These are phyloP conservation scores for Penicillium malachiteum DNA, from an alignment of 495 filamentous ascomycete species.

Conservation along the genomic window DNA sequence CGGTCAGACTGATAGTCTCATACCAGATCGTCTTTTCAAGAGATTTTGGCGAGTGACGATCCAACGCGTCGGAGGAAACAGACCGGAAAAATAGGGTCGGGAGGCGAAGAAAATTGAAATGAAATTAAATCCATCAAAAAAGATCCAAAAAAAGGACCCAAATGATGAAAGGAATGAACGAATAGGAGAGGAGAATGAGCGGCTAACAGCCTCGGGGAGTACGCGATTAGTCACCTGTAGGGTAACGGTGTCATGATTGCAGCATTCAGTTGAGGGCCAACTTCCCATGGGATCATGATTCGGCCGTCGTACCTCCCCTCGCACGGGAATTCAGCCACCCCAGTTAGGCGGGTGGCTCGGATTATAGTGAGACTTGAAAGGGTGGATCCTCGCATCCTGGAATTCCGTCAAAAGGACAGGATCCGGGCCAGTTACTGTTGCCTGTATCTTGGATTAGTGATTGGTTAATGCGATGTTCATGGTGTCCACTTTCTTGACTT, in stretches of 20 bases:
- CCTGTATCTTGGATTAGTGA: background rate
- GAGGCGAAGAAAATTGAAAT: background rate
- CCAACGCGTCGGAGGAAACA: slow-evolving; percentile 2
- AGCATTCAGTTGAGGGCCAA: slow-evolving; percentile 2
- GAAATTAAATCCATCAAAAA: background rate
- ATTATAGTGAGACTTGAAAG: slow-evolving; percentile 19
- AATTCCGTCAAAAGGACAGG: slow-evolving; percentile 22
- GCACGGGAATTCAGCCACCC: slow-evolving; percentile 17
- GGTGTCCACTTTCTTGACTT: slow-evolving; percentile 4
- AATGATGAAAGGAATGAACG: background rate
- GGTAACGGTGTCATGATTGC: slow-evolving; percentile 19
- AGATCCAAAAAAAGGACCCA: slow-evolving; percentile 3
- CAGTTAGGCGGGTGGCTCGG: slow-evolving; percentile 27
- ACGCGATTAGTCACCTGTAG: slow-evolving; percentile 24
- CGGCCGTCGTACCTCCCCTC: slow-evolving; percentile 13
- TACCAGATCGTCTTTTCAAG: slow-evolving; percentile 1
- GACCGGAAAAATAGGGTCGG: background rate
- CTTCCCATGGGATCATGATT: slow-evolving; percentile 20
- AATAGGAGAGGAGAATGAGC: slow-evolving; percentile 10
- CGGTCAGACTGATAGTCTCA: slow-evolving; percentile 3
- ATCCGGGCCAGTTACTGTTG: slow-evolving; percentile 18
- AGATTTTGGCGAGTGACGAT: background rate
- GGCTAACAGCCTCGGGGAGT: slow-evolving; percentile 23
- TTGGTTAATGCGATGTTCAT: background rate
- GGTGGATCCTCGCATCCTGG: slow-evolving; percentile 25